phyloP scores from a whole-genome alignment of 108 stramenopile genomes.

The Nitzschia sp. region DNA sequence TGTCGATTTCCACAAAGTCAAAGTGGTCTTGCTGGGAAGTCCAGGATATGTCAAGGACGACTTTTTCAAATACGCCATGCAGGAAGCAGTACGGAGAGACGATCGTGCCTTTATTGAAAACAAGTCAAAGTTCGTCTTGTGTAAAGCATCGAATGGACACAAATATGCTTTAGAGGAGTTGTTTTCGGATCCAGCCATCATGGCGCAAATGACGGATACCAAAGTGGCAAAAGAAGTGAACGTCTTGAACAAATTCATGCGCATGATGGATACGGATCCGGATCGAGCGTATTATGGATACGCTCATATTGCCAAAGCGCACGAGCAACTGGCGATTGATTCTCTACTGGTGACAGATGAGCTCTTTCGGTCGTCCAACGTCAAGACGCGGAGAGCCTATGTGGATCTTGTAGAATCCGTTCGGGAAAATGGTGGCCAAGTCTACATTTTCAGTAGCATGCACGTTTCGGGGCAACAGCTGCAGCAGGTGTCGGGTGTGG shows the following conservation, averaged over 20 bases:
- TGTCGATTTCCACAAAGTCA: constrained; percentile 87
- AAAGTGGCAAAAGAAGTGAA: constrained; percentile 91
- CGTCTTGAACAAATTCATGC: constrained; percentile 88
- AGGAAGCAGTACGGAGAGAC: constrained; percentile 78
- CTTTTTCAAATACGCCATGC: constrained; percentile 84
- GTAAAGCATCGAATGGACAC: constrained; percentile 91
- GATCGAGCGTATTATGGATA: constrained; percentile 95
- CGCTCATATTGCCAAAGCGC: constrained; percentile 77
- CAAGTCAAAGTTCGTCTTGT: constrained; percentile 91
- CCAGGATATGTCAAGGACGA: constrained; percentile 96
- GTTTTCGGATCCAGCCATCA: constrained; percentile 84
- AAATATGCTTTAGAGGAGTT: constrained; percentile 96
- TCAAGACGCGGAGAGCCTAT: constrained; percentile 71
- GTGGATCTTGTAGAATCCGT: constrained; percentile 90
- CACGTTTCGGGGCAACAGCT: constrained; percentile 96
- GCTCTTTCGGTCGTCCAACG: constrained; percentile 86
- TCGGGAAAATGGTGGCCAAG: constrained; percentile 82
- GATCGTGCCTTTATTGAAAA: constrained; percentile 86
- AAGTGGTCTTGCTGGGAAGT: constrained; percentile 84
- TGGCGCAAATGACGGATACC: constrained; percentile 81
- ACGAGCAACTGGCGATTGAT: constrained; percentile 91
- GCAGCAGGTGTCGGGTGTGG: constrained; percentile 90
- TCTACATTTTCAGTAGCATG: constrained; percentile 87
- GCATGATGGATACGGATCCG: constrained; percentile 86
- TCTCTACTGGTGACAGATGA: constrained; percentile 92